Evolutionary conservation across 1,139 yeast genomes (phyloP).

Genomic region (Nakaseomyces uthaithaninus): DNA sequence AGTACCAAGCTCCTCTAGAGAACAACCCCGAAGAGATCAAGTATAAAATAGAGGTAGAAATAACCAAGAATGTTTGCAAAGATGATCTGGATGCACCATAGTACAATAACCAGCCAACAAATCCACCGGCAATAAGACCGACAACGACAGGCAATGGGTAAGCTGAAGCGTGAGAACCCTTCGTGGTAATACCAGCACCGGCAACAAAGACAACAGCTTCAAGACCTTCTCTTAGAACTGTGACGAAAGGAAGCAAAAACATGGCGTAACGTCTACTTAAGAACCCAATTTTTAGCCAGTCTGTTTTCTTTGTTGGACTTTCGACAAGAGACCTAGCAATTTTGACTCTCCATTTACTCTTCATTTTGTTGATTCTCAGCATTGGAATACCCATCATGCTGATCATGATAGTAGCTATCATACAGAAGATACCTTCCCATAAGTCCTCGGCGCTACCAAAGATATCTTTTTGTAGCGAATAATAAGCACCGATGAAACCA

Average conservation of each 20-base stretch:
- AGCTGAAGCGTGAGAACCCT: constrained; percentile 47
- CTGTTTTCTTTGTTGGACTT: constrained; percentile 33
- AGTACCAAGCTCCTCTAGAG: constrained; percentile 84
- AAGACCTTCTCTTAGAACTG: constrained; percentile 81
- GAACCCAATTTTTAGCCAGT: constrained; percentile 34
- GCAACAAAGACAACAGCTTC: constrained; percentile 91
- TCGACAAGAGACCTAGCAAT: constrained; percentile 46
- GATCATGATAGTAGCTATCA: constrained; percentile 71
- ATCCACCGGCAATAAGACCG: constrained; percentile 67
- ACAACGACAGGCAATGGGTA: constrained; percentile 78
- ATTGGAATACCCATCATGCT: constrained; percentile 85
- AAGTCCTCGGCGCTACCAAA: constrained; percentile 78
- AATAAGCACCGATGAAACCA: constrained; percentile 66
- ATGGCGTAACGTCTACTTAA: constrained; percentile 57
- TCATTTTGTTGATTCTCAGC: constrained; percentile 77
- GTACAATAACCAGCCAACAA: constrained; percentile 61
- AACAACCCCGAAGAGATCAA: constrained; percentile 82
- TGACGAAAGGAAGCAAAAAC: constrained; percentile 71
- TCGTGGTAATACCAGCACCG: constrained; percentile 64
- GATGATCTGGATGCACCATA: constrained; percentile 67
- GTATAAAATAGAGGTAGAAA: constrained; percentile 75
- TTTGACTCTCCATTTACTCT: constrained; percentile 77
- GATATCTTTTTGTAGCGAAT: constrained; percentile 66
- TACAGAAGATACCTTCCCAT: constrained; percentile 88
- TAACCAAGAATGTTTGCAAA: constrained; percentile 68